These are phyloP conservation scores for Iris pallida DNA, from an alignment of 116 monocot species.

Conservation along the genomic window DNA sequence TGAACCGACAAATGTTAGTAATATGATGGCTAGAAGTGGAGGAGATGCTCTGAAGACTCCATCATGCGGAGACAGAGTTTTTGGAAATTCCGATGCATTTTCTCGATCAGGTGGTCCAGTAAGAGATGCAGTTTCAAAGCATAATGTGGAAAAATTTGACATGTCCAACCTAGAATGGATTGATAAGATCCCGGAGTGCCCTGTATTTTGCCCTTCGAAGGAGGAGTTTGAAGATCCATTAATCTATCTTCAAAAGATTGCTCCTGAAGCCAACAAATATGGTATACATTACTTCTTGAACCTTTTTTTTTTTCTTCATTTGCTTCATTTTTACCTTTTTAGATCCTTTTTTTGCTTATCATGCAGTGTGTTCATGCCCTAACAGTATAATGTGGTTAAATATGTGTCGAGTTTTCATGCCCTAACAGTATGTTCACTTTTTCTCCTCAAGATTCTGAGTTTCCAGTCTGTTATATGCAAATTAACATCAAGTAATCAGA, in stretches of 20 bases:
- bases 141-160: constrained; percentile 51
- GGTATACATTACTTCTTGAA: constrained; percentile 35
- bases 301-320: too few species aligned
- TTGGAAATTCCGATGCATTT: constrained; percentile 22
- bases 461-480: too few species aligned
- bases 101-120: constrained; percentile 5
- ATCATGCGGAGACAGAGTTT: constrained; percentile 36
- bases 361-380: too few species aligned
- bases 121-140: constrained; percentile 50
- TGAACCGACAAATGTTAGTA: constrained; percentile 21
- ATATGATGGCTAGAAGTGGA: constrained; percentile 58
- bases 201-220: constrained; percentile 71
- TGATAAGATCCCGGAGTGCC: constrained; percentile 83
- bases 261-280: constrained; percentile 77
- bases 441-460: too few species aligned
- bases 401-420: too few species aligned
- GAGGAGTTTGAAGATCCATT: constrained; percentile 89
- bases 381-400: too few species aligned
- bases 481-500: too few species aligned
- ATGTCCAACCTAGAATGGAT: constrained; percentile 83
- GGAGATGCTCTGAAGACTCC: constrained; percentile 51
- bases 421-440: too few species aligned
- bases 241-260: constrained; percentile 61
- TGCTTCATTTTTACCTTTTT: too few species aligned
- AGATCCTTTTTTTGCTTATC: too few species aligned